Percentiles rank a stretch among this genome's conserved stretches.
Evolutionary conservation across 169 alveolate species (phyloP).

Genomic region (Amoebophrya sp.): DNA sequence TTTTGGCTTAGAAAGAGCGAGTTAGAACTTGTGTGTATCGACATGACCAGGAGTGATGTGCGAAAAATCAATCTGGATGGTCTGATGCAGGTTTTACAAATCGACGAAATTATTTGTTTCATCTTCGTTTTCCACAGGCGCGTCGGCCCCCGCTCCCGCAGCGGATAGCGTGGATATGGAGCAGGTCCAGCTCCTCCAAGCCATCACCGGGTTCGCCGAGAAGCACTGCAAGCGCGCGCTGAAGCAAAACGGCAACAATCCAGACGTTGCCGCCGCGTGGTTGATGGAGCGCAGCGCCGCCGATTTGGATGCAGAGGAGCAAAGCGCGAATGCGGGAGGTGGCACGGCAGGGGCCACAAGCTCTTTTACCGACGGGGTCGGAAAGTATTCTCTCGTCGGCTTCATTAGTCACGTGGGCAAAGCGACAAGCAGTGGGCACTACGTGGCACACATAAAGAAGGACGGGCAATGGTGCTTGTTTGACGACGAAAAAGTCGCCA

Average conservation of each 20-base stretch:
- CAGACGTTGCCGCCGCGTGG: conserved; percentile 35
- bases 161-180: not conserved
- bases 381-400: conserved; percentile 62
- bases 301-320: not conserved
- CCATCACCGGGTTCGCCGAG: not conserved
- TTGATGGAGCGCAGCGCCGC: conserved; percentile 32
- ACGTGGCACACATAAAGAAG: conserved; percentile 62
- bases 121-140: no score
- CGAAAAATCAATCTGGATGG: no score
- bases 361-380: conserved; percentile 30
- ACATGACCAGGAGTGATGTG: no score
- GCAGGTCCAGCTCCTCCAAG: not conserved
- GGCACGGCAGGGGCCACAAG: not conserved
- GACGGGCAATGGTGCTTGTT: conserved; percentile 41
- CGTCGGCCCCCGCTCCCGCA: no score
- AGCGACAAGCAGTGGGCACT: conserved; percentile 70
- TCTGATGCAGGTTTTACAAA: no score
- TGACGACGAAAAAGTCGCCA: conserved; percentile 28
- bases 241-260: not conserved
- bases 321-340: not conserved
- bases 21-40: no score
- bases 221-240: conserved; percentile 21
- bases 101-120: no score
- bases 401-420: conserved; percentile 69
- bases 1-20: not conserved